phyloP scores from a whole-genome alignment of 371 early-diverging fungal genomes.

The Rhizomucor miehei region DNA sequence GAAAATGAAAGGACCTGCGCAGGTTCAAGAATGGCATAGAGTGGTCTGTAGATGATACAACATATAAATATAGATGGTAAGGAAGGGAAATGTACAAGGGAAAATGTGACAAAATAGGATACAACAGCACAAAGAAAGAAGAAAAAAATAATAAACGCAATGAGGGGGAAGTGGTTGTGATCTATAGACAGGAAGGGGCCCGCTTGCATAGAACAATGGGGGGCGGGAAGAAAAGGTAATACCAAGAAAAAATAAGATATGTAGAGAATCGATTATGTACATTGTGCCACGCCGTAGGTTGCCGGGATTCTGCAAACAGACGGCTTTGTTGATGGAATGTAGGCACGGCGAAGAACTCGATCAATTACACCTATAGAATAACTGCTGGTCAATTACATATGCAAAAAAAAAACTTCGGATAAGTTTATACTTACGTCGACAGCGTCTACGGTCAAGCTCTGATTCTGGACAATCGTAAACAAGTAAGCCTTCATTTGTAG shows the following conservation, averaged over 20 bases:
- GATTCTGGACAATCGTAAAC: constrained; percentile 41
- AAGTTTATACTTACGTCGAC: constrained; percentile 26
- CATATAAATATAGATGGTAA: background rate
- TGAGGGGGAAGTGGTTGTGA: background rate
- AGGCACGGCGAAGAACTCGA: no score
- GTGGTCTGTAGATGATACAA: no score
- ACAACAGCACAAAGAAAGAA: background rate
- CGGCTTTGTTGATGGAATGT: no score
- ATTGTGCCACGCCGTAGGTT: background rate
- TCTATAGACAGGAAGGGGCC: background rate
- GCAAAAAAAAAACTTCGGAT: no score
- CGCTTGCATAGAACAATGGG: no score
- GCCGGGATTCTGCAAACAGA: no score
- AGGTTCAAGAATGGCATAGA: background rate
- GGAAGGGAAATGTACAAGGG: background rate
- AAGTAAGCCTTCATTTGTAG: constrained; percentile 27
- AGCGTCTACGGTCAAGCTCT: constrained; percentile 24
- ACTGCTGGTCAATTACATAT: no score
- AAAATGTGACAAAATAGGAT: background rate
- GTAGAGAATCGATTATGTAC: background rate
- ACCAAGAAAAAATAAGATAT: background rate
- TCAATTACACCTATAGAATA: no score
- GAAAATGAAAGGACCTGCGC: no score
- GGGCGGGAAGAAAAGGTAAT: no score
- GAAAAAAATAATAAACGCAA: background rate